phyloP scores from a whole-genome alignment of 352 stramenopile genomes.

The Phytophthora palmivora region DNA sequence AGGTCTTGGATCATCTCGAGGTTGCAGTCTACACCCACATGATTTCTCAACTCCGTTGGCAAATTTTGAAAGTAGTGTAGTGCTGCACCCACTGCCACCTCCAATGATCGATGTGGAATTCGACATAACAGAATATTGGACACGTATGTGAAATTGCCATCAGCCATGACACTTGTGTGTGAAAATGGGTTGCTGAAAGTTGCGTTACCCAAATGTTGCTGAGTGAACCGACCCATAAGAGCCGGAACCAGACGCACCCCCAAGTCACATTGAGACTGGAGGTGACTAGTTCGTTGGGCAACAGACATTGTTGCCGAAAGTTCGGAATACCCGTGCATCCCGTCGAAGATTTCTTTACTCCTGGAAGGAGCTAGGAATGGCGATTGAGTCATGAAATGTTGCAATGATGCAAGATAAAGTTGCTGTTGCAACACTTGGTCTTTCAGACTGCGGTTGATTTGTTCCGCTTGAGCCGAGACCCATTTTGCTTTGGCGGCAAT shows the following conservation, averaged over 20 bases:
- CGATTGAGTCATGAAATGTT: constrained; percentile 59
- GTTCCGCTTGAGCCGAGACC: constrained; percentile 53
- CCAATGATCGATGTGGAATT: constrained; percentile 49
- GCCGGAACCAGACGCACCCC: constrained; percentile 43
- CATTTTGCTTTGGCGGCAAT: constrained; percentile 63
- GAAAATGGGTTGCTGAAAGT: constrained; percentile 51
- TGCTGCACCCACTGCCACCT: constrained; percentile 36
- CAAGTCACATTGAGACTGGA: constrained; percentile 46
- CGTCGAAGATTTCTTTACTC: constrained; percentile 64
- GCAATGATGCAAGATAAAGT: constrained; percentile 66
- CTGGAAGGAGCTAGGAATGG: constrained; percentile 51
- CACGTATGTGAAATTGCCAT: constrained; percentile 52
- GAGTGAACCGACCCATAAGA: constrained; percentile 47
- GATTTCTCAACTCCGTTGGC: constrained; percentile 37
- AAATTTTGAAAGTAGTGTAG: constrained; percentile 52
- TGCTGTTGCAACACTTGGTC: constrained; percentile 71
- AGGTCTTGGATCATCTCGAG: constrained; percentile 47
- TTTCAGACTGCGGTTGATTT: constrained; percentile 58
- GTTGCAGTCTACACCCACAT: constrained; percentile 38
- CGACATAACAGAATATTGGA: constrained; percentile 60
- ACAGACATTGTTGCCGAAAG: constrained; percentile 26
- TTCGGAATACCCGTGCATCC: constrained; percentile 46
- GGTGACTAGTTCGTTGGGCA: constrained; percentile 37
- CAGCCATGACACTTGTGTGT: constrained; percentile 68
- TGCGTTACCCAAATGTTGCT: constrained; percentile 37